Percentiles rank a stretch among this genome's conserved stretches.
Evolutionary conservation across 805 yeast genomes (phyloP).

Genomic region (Tetrapisispora nanseiensis): DNA sequence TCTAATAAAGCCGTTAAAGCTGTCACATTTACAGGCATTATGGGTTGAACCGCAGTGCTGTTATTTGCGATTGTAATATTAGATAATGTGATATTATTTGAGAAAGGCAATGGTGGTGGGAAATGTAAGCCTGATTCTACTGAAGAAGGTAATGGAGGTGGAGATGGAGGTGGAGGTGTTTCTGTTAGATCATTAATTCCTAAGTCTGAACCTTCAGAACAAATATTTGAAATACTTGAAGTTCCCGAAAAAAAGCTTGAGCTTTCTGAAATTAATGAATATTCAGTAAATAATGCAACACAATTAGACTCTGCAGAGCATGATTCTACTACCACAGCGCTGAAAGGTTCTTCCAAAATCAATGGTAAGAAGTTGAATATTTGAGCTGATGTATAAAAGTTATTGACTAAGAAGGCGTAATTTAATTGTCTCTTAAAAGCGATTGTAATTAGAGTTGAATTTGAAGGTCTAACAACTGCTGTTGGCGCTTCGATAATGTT

Average conservation of each 20-base stretch:
- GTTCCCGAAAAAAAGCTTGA: too few relatives aligned
- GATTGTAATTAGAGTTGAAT: conserved; percentile 17
- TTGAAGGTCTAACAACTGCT: conserved; percentile 30
- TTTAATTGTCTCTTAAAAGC: conserved; percentile 62
- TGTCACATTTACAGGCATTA: not conserved
- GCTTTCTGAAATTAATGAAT: not conserved
- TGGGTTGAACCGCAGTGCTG: not conserved
- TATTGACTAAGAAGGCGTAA: conserved; percentile 74
- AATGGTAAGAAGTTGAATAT: conserved; percentile 58
- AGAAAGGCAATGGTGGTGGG: too few relatives aligned
- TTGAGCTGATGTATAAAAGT: conserved; percentile 77
- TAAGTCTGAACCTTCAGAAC: not conserved
- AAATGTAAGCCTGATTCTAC: too few relatives aligned
- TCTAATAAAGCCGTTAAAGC: not conserved
- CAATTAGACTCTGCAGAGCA: not conserved
- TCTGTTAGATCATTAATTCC: not conserved
- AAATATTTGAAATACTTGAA: not conserved
- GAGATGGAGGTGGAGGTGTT: not conserved
- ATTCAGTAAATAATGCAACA: not conserved
- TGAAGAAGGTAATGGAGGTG: not conserved
- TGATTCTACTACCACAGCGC: not conserved
- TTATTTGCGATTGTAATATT: too few relatives aligned
- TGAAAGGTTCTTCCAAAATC: conserved; percentile 54
- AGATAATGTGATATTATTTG: too few relatives aligned
- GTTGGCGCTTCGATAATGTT: conserved; percentile 35